Evolutionary conservation across 2,329 filamentous ascomycete species (phyloP).

Genomic region (Fusarium sp.): DNA sequence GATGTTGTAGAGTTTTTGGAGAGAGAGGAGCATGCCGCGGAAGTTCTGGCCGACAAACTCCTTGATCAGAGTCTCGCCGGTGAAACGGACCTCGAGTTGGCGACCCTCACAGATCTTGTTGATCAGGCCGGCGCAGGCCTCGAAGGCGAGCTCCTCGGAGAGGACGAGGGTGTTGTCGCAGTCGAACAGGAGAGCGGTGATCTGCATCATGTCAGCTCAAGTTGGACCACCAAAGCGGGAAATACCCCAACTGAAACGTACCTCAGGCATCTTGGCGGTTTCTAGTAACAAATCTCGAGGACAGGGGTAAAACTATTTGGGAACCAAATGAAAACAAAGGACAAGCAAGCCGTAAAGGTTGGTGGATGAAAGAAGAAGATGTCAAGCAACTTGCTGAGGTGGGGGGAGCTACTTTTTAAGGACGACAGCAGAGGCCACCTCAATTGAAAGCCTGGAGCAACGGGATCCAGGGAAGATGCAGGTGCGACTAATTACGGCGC

Average conservation of each 20-base stretch:
- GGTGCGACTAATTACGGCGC: slow-evolving; percentile 25
- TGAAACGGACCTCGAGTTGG: slow-evolving; percentile 76
- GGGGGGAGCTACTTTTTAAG: slow-evolving; percentile 58
- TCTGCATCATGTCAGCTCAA: slow-evolving; percentile 48
- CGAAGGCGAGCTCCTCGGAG: slow-evolving; percentile 90
- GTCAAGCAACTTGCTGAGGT: slow-evolving; percentile 27
- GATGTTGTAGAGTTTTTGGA: slow-evolving; percentile 83
- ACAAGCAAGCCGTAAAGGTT: slow-evolving; percentile 20
- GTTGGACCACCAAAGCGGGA: neutral
- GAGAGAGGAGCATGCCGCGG: slow-evolving; percentile 85
- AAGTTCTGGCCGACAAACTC: slow-evolving; percentile 97
- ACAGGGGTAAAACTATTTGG: slow-evolving; percentile 10
- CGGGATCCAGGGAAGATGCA: slow-evolving; percentile 19
- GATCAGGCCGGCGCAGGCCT: slow-evolving; percentile 89
- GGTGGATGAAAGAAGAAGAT: slow-evolving; percentile 19
- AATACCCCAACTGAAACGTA: slow-evolving; percentile 29
- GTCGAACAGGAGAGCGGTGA: slow-evolving; percentile 80
- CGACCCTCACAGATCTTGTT: slow-evolving; percentile 83
- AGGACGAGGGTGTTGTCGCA: slow-evolving; percentile 94
- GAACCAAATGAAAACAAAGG: slow-evolving; percentile 15
- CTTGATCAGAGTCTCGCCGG: slow-evolving; percentile 79
- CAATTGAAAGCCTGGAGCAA: slow-evolving; percentile 21
- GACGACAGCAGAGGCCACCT: slow-evolving; percentile 36
- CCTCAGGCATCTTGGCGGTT: slow-evolving; percentile 51
- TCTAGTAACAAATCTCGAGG: neutral